These are phyloP conservation scores for Allantophomopsis cytisporea DNA, from an alignment of 2,329 filamentous ascomycete species.

Conservation along the genomic window DNA sequence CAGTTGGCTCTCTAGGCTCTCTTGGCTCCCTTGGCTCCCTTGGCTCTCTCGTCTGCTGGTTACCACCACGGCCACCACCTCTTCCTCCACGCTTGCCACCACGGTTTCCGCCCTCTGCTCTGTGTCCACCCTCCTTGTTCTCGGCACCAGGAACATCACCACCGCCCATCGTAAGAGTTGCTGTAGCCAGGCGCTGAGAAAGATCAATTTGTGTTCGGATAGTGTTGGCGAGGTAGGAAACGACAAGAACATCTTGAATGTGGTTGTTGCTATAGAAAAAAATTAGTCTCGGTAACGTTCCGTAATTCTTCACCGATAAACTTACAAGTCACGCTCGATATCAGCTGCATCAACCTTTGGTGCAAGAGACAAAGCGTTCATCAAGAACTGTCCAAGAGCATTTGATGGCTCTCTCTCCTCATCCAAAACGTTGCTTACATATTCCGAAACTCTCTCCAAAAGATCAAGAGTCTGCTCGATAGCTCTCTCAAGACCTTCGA, in stretches of 20 bases:
- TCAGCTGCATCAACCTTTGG: slow-evolving; percentile 86
- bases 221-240: slow-evolving; percentile 96
- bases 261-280: slow-evolving; percentile 62
- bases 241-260: slow-evolving; percentile 96
- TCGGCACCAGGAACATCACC: slow-evolving; percentile 23
- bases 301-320: neutral
- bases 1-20: slow-evolving; percentile 33
- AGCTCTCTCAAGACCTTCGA: slow-evolving; percentile 76
- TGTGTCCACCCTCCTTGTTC: slow-evolving; percentile 30
- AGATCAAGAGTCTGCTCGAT: slow-evolving; percentile 81
- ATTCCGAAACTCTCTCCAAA: slow-evolving; percentile 82
- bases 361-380: slow-evolving; percentile 83
- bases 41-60: slow-evolving; percentile 29
- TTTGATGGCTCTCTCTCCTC: slow-evolving; percentile 85
- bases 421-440: slow-evolving; percentile 86
- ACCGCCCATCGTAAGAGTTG: slow-evolving; percentile 46
- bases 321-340: slow-evolving; percentile 78
- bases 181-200: slow-evolving; percentile 85
- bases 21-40: slow-evolving; percentile 28
- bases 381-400: slow-evolving; percentile 84
- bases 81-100: slow-evolving; percentile 30
- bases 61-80: slow-evolving; percentile 34
- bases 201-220: slow-evolving; percentile 98
- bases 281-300: neutral
- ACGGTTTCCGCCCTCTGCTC: slow-evolving; percentile 26